These are phyloP conservation scores for Phytomonas francai DNA, from an alignment of 208 protist species.

Conservation along the genomic window DNA sequence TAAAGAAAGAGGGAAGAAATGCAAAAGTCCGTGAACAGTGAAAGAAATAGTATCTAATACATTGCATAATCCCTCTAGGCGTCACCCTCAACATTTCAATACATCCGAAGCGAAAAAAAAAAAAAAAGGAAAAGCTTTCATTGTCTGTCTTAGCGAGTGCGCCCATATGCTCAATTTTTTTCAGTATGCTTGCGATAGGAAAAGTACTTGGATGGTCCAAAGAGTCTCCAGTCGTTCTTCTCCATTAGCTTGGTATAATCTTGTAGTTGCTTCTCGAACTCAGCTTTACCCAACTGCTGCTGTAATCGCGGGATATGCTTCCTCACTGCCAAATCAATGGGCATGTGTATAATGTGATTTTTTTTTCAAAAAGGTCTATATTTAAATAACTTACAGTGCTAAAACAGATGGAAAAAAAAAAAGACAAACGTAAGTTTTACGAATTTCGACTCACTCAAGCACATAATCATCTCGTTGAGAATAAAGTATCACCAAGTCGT, in stretches of 20 bases:
- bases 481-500: neutral
- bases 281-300: neutral
- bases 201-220: constrained; percentile 28
- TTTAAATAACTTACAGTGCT: neutral
- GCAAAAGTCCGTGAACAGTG: constrained; percentile 10
- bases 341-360: constrained; percentile 5
- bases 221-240: constrained; percentile 27
- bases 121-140: neutral
- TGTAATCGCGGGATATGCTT: neutral
- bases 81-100: neutral
- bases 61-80: neutral
- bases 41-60: neutral
- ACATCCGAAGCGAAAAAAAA: neutral
- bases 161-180: neutral
- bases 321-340: neutral
- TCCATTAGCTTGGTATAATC: constrained; percentile 21
- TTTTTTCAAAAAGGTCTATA: neutral
- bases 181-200: neutral
- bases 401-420: constrained; percentile 6
- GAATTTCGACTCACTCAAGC: too few relatives aligned
- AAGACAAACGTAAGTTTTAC: neutral
- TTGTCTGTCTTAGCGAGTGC: neutral
- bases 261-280: constrained; percentile 16
- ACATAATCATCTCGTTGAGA: neutral
- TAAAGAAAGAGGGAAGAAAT: constrained; percentile 18